These are phyloP conservation scores for Chenopodium berlandieri DNA, from an alignment of 148 eudicot genomes.

Conservation along the genomic window DNA sequence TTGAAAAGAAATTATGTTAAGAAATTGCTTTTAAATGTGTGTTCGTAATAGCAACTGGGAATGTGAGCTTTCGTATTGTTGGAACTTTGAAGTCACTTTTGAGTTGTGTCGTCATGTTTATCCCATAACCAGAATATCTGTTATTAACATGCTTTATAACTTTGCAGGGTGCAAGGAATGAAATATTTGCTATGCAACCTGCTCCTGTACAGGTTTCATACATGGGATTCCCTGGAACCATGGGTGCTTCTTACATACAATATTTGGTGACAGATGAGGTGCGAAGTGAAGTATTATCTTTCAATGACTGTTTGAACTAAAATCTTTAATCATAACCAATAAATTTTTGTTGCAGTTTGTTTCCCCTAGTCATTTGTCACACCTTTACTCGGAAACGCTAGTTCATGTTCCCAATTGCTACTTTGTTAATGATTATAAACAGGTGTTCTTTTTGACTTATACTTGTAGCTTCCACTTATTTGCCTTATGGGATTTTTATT, in stretches of 20 bases:
- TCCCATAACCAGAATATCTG: neutral
- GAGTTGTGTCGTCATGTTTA: neutral
- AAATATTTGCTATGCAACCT: conserved; percentile 98
- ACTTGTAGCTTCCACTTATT: neutral
- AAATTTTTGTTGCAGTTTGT: conserved; percentile 64
- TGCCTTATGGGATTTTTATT: neutral
- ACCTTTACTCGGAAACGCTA: conserved; percentile 88
- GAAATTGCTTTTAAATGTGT: neutral
- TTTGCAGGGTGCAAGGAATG: conserved; percentile 93
- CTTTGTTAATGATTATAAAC: conserved; percentile 96
- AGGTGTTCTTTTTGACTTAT: conserved; percentile 42
- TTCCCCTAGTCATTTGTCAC: conserved; percentile 66
- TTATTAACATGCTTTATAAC: neutral
- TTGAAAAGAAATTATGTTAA: neutral
- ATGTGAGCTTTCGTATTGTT: neutral
- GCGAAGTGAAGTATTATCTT: neutral
- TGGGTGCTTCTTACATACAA: conserved; percentile 88
- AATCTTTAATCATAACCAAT: neutral
- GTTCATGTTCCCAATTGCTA: conserved; percentile 96
- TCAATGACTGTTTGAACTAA: neutral
- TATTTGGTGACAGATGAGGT: conserved; percentile 98
- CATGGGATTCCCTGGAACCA: conserved; percentile 99
- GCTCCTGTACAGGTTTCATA: conserved; percentile 97
- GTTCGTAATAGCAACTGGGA: neutral
- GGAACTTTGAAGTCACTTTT: neutral